phyloP scores from a whole-genome alignment of 1,139 yeast species.

The Suhomyces coccinellae region DNA sequence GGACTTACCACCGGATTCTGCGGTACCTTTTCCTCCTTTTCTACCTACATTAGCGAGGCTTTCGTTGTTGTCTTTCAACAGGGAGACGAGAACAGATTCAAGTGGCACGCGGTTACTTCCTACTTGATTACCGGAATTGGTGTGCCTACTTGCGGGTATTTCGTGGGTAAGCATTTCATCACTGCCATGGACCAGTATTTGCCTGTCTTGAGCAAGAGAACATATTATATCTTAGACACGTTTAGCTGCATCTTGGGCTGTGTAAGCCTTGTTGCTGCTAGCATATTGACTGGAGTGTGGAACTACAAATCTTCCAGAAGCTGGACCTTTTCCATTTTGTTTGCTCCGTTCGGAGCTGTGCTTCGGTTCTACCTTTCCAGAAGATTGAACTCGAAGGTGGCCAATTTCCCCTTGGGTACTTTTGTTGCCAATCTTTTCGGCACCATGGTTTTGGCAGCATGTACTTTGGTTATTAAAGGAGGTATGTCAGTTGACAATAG shows the following conservation, averaged over 20 bases:
- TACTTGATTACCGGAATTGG: constrained; percentile 37
- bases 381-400: constrained; percentile 41
- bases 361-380: constrained; percentile 56
- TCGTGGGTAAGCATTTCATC: constrained; percentile 33
- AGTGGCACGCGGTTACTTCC: constrained; percentile 19
- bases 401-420: constrained; percentile 71
- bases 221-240: constrained; percentile 22
- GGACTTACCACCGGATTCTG: constrained; percentile 83
- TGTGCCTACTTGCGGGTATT: constrained; percentile 36
- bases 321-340: constrained; percentile 58
- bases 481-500: constrained; percentile 17
- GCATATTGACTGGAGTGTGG: constrained; percentile 45
- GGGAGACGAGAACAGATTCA: constrained; percentile 73
- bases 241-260: constrained; percentile 26
- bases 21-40: constrained; percentile 84
- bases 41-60: constrained; percentile 65
- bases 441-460: constrained; percentile 53
- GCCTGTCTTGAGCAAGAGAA: constrained; percentile 22
- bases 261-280: constrained; percentile 39
- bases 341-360: constrained; percentile 70
- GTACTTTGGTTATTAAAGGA: constrained; percentile 56
- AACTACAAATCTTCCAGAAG: constrained; percentile 51
- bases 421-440: constrained; percentile 67
- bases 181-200: constrained; percentile 20
- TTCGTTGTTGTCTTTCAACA: constrained; percentile 64